Evolutionary conservation across 2,329 filamentous ascomycete species (phyloP), one percentile per base, ranked within the genome.

Genomic region (Plenodomus tracheiphilus): DNA sequence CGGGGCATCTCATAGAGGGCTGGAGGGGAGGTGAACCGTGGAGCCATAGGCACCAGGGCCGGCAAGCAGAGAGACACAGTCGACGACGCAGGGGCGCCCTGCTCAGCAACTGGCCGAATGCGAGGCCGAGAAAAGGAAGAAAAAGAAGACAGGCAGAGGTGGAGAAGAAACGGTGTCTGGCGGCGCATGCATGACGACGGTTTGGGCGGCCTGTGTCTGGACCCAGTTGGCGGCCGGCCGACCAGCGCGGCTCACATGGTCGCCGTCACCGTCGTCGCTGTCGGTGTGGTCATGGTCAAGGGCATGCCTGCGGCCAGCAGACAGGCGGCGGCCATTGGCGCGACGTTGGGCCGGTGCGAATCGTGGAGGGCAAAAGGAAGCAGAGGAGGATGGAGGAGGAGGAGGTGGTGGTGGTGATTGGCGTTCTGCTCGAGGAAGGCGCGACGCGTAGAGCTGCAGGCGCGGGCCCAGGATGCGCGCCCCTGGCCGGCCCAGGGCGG

Each of bases 151-250:
- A 51, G 44, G 53, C 49, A 51, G 46, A 45, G 37, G 53, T 39
- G 58, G 54, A 56, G 54, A 54, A 54, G 51, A 56, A 61, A 61
- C 58, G 53, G 60, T 59, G 61, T 38, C 41, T 50, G 51, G 54
- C 38, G 66, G 65, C 66, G 61, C 49, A 60, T 71, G 68, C 68
- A 70, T 11, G 52, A 40, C 51, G 64, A 56, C 60, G 59, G 32
- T 65, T 71, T 60, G 41, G 67, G 66, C 45, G 49, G 44, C 18
- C 41, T 32, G 45, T 62, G 65, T 60, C 43, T 58, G 59, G 51
- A 52, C 47, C 16, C 48, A 47, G 49, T 47, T 54, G 54, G 58
- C 64, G 52, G 64, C 61, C 54, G 42, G 56, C 55, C 64, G 52
- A 63, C 61, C 54, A 42, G 56, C 55, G 59, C 58, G 53, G 61